Conservation (phyloP, 306 rosid species). For the Alnus glutinosa region DNA sequence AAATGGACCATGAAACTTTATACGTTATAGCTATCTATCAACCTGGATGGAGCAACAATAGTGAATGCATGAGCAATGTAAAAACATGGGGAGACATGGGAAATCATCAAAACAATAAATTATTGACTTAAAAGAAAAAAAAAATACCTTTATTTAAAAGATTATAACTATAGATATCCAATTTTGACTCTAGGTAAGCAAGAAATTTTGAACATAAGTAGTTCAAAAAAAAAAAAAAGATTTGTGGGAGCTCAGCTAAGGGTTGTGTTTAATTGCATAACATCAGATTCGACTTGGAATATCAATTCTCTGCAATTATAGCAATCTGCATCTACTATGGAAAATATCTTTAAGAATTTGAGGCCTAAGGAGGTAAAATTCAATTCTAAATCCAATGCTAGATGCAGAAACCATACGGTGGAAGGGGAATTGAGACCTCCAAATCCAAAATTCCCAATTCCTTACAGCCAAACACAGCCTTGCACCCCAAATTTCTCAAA, state of each 20-base stretch:
- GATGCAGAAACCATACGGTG: background rate
- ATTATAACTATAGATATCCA: too few relatives aligned
- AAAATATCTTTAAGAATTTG: background rate
- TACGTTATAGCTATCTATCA: background rate
- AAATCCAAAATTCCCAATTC: background rate
- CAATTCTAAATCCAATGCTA: background rate
- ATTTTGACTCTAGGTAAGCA: slow-evolving; percentile 1
- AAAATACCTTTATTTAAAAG: background rate
- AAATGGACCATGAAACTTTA: background rate
- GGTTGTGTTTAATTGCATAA: background rate
- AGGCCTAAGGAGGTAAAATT: background rate
- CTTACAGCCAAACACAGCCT: background rate
- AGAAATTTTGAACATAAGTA: background rate
- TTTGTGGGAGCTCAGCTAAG: too few relatives aligned
- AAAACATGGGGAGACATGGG: background rate
- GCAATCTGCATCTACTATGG: background rate
- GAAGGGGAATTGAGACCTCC: background rate
- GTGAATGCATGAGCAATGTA: background rate
- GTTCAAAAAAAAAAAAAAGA: too few relatives aligned
- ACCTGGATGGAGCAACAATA: background rate
- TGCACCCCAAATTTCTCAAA: background rate
- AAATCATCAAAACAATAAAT: background rate
- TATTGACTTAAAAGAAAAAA: background rate
- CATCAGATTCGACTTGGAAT: background rate
- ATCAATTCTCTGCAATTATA: too few relatives aligned